Percentiles rank a stretch among this genome's conserved stretches.
phyloP scores from a whole-genome alignment of 257 asterid genomes.

The Galeopsis tetrahit region DNA sequence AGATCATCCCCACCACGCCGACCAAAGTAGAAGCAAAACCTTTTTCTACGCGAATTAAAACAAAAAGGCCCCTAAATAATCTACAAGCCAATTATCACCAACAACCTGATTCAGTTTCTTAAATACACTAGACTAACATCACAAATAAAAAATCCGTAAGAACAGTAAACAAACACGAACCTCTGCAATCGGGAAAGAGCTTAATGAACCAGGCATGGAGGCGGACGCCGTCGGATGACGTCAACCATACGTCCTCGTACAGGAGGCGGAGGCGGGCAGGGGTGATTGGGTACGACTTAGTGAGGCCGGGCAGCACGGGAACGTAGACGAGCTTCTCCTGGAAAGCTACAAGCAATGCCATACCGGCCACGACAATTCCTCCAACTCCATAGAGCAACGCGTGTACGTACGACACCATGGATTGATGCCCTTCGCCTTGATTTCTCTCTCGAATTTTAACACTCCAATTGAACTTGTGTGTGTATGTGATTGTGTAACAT shows the following conservation, averaged over 20 bases:
- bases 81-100: conserved; percentile 19
- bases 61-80: conserved; percentile 37
- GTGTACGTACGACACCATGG: conserved; percentile 84
- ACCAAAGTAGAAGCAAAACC: conserved; percentile 25
- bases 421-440: conserved; percentile 32
- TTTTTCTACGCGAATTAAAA: conserved; percentile 6
- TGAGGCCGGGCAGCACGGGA: conserved; percentile 93
- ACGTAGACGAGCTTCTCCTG: conserved; percentile 97
- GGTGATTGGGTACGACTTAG: conserved; percentile 86
- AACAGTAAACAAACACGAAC: conserved; percentile 34
- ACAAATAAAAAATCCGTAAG: neutral
- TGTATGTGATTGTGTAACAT: conserved; percentile 15
- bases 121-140: conserved; percentile 16
- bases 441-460: conserved; percentile 32
- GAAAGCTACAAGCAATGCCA: conserved; percentile 92
- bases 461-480: neutral
- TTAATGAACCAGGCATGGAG: conserved; percentile 98
- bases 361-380: conserved; percentile 87
- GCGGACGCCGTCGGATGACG: conserved; percentile 94
- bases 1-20: conserved; percentile 14
- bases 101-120: conserved; percentile 22
- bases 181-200: conserved; percentile 74
- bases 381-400: conserved; percentile 79
- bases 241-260: conserved; percentile 96
- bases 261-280: conserved; percentile 86